Evolutionary conservation across 176 grass and related monocot genomes (phyloP), one percentile per base, ranked within the genome.

Genomic region (Aegilops longissima): DNA sequence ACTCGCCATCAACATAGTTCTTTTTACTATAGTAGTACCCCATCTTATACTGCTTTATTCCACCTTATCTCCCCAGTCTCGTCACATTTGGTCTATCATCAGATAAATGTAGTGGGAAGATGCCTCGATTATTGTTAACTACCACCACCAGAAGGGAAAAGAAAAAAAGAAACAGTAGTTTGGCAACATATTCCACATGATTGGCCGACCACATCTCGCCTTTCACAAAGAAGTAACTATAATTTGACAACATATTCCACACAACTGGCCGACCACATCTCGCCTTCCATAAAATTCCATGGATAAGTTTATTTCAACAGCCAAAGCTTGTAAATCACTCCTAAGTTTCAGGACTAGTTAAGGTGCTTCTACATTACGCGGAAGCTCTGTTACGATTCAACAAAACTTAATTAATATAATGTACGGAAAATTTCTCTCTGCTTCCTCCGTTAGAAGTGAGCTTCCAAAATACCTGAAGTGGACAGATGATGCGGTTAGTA

Each of bases 11-110:
- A 82, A 35, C 1, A 71, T 64, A 33, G 6, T 21, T 68, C 67
- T 61, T 51, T 76, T 69, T 47, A 10, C 27, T 76, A 80, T 76
- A 80, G 80, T 20, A 11, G 23, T 61, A 14, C 27, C 27, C 38
- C 27, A 47, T 64, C 16, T 6, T 42, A 62, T 17, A 61, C 18
- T 12, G 40, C 74, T 80, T 84, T 84, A 87, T 80, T 75, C 85
- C 44, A 5, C 0, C 51, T 76, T 76, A 59, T 79, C 44, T 9
- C 24, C 21, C 25, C 45, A 29, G 14, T 5, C 16, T n/a, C 31
- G 3, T 7, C 39, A 79, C 30, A 20, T 49, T 35, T 52, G 30
- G 1, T 7, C 69, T 82, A 82, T 78, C 73, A 82, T 16, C 24
- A 34, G 11, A 83, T 73, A 54, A 27, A 64, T n/a, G 30, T 70